These are phyloP conservation scores for Lactuca sativa DNA, from an alignment of 129 eudicot species.

Conservation along the genomic window DNA sequence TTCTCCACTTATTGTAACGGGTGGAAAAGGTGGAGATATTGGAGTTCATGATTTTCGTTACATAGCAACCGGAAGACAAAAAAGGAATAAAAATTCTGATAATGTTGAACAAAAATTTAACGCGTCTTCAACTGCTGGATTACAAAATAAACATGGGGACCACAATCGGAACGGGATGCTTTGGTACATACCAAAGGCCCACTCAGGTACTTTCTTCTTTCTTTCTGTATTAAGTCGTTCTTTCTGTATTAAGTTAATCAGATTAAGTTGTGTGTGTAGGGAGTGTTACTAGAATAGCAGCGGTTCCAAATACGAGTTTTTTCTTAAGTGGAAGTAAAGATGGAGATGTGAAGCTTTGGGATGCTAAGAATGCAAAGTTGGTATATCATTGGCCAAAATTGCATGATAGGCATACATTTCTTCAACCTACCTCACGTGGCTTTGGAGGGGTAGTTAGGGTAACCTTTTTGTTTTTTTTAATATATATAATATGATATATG, in stretches of 20 bases:
- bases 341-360: slow-evolving; percentile 99
- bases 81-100: slow-evolving; percentile 58
- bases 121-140: slow-evolving; percentile 58
- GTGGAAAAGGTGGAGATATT: slow-evolving; percentile 94
- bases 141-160: slow-evolving; percentile 78
- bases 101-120: slow-evolving; percentile 49
- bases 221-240: neutral
- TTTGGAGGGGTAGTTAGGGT: slow-evolving; percentile 91
- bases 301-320: slow-evolving; percentile 80
- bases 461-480: slow-evolving; percentile 10
- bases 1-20: slow-evolving; percentile 92
- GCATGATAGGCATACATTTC: slow-evolving; percentile 81
- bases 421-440: slow-evolving; percentile 78
- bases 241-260: neutral
- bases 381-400: slow-evolving; percentile 90
- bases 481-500: neutral
- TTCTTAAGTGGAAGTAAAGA: slow-evolving; percentile 99
- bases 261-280: slow-evolving; percentile 38
- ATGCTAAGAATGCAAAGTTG: slow-evolving; percentile 75
- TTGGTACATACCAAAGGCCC: slow-evolving; percentile 99
- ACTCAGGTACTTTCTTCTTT: slow-evolving; percentile 51
- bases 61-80: slow-evolving; percentile 90
- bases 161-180: slow-evolving; percentile 97
- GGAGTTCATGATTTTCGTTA: slow-evolving; percentile 99
- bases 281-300: slow-evolving; percentile 78